A percentile compares a stretch with the other conserved stretches of the same genome.
phyloP scores from a whole-genome alignment of 1,284 basidiomycete genomes.

The Marasmius tenuissimus region DNA sequence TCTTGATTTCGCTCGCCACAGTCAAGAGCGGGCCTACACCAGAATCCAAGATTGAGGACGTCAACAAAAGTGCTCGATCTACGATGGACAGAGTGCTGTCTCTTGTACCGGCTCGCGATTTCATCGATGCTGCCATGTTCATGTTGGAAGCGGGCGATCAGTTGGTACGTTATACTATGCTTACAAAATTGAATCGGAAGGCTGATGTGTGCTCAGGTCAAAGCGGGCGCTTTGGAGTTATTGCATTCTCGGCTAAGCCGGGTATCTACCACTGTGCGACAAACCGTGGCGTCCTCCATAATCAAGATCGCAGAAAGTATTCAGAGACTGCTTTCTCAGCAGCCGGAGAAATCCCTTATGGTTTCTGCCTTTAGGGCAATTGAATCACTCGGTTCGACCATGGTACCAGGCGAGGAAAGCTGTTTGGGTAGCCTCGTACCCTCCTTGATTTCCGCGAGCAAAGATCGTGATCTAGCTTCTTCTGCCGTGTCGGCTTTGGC shows the following conservation, averaged over 20 bases:
- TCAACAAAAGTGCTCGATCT: constrained; percentile 46
- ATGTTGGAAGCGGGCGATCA: constrained; percentile 54
- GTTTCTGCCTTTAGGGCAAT: constrained; percentile 58
- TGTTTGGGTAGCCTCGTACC: constrained; percentile 61
- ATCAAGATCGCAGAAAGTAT: constrained; percentile 52
- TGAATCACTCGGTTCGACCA: constrained; percentile 54
- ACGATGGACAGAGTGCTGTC: constrained; percentile 50
- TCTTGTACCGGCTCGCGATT: constrained; percentile 68
- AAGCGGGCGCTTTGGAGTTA: constrained; percentile 63
- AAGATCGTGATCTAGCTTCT: constrained; percentile 33
- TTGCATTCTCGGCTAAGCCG: constrained; percentile 65
- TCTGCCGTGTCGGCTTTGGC: constrained; percentile 56
- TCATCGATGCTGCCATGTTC: constrained; percentile 50
- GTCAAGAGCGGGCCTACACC: constrained; percentile 29
- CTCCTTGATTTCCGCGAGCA: constrained; percentile 49
- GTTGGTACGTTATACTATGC: constrained; percentile 4
- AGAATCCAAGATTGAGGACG: constrained; percentile 38
- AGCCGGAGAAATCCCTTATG: constrained; percentile 39
- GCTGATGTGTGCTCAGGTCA: constrained; percentile 44
- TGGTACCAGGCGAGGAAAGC: constrained; percentile 66
- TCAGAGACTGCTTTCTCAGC: constrained; percentile 44
- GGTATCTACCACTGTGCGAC: constrained; percentile 60
- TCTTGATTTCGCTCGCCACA: constrained; percentile 42
- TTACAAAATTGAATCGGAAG: background rate
- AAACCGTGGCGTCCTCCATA: constrained; percentile 47